phyloP scores from a whole-genome alignment of 352 stramenopile genomes.

The Heterotrichella gracilis region DNA sequence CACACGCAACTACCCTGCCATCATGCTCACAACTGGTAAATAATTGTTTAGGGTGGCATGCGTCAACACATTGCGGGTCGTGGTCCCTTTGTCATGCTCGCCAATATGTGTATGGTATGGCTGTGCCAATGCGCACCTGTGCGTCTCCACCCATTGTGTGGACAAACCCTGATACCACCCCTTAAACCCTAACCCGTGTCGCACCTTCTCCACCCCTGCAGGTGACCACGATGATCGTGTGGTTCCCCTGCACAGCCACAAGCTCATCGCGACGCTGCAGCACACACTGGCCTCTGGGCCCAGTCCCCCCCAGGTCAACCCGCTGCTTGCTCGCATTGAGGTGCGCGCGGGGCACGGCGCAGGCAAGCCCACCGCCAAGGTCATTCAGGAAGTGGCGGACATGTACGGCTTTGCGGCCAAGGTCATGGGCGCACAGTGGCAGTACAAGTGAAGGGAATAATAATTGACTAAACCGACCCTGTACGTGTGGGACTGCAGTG shows the following conservation, averaged over 20 bases:
- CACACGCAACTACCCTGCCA: too few relatives aligned
- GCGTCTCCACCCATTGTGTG: too few relatives aligned
- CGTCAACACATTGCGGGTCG: too few relatives aligned
- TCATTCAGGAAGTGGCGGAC: constrained; percentile 42
- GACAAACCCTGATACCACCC: too few relatives aligned
- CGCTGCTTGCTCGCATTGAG: constrained; percentile 47
- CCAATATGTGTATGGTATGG: too few relatives aligned
- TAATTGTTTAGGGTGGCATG: too few relatives aligned
- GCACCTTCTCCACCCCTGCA: constrained; percentile 39
- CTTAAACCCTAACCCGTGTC: constrained; percentile 33
- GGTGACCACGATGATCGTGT: constrained; percentile 53
- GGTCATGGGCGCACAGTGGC: constrained; percentile 19
- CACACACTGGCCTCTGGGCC: constrained; percentile 30
- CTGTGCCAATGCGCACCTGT: too few relatives aligned
- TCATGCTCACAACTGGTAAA: too few relatives aligned
- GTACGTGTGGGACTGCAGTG: too few relatives aligned
- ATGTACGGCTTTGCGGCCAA: constrained; percentile 40
- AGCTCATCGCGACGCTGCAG: constrained; percentile 46
- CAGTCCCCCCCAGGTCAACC: constrained; percentile 32
- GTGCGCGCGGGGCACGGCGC: constrained; percentile 45
- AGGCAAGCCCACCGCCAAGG: constrained; percentile 45
- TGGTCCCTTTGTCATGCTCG: too few relatives aligned
- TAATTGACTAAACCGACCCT: too few relatives aligned
- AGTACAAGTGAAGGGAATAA: too few relatives aligned
- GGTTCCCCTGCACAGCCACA: constrained; percentile 50